Percentiles rank a stretch among this genome's conserved stretches.
Evolutionary conservation across 148 eudicot genomes (phyloP).

Genomic region (Rhododendron ferrugineum): DNA sequence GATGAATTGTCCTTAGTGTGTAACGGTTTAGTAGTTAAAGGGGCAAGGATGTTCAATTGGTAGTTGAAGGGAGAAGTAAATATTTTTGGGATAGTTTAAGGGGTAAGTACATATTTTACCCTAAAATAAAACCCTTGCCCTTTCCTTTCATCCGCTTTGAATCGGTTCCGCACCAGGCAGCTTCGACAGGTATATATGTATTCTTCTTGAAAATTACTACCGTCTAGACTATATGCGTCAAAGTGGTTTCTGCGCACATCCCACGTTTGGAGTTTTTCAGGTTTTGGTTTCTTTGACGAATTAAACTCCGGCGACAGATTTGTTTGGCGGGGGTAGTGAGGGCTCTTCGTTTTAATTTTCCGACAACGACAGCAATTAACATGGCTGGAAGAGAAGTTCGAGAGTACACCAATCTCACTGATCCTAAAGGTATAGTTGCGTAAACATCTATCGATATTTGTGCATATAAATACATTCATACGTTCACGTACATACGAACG

Average conservation of each 20-base stretch:
- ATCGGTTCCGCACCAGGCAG: no score
- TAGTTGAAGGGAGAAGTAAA: no score
- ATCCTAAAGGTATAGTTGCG: slow-evolving; percentile 70
- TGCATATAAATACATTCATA: background rate
- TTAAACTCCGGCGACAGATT: background rate
- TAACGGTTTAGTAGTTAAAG: no score
- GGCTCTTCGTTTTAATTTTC: background rate
- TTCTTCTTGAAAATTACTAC: no score
- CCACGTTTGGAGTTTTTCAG: background rate
- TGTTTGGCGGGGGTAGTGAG: background rate
- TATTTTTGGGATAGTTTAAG: no score
- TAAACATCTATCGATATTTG: background rate
- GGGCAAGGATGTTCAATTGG: no score
- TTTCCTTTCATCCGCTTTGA: no score
- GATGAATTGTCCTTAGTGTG: no score
- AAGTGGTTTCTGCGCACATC: background rate
- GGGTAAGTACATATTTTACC: no score
- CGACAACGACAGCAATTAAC: background rate
- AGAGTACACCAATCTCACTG: slow-evolving; percentile 91
- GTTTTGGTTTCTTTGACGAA: background rate
- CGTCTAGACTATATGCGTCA: background rate
- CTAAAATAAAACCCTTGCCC: no score
- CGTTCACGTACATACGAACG: background rate
- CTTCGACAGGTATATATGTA: no score
- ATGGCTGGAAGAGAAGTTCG: slow-evolving; percentile 97